Evolutionary conservation across 2,329 filamentous ascomycete genomes (phyloP).

Genomic region (Biscogniauxia sp.): DNA sequence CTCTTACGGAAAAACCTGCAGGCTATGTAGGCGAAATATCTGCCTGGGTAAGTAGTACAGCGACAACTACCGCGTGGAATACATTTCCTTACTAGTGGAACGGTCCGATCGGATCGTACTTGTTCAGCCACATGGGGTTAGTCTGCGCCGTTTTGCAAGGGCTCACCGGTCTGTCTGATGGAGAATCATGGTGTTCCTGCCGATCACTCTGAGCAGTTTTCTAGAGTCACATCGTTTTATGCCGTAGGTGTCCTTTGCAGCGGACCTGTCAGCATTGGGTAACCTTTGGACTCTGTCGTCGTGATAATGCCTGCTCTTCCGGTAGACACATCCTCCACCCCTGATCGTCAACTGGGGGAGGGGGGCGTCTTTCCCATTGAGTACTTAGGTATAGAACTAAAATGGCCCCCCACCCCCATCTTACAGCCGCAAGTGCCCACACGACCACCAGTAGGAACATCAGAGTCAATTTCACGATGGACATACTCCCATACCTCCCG

Average conservation of each 20-base stretch:
- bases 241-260: not conserved
- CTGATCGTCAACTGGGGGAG: not conserved
- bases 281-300: not conserved
- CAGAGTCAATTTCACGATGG: slow-evolving; percentile 6
- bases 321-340: not conserved
- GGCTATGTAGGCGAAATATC: not conserved
- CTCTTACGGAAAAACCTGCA: not conserved
- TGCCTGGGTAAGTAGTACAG: not conserved
- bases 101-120: not conserved
- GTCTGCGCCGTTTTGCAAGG: not conserved
- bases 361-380: not conserved
- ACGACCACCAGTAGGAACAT: not conserved
- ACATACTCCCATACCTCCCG: slow-evolving; percentile 15
- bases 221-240: not conserved
- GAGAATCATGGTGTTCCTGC: not conserved
- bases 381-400: not conserved
- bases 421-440: not conserved
- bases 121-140: not conserved
- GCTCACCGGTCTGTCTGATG: not conserved
- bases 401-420: not conserved
- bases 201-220: not conserved
- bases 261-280: not conserved
- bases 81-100: not conserved
- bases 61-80: not conserved
- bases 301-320: not conserved